Percentiles rank a stretch among this genome's conserved stretches.
These are phyloP conservation scores for Agaricales sp. DNA, from an alignment of 1,284 basidiomycete species.

Conservation along the genomic window DNA sequence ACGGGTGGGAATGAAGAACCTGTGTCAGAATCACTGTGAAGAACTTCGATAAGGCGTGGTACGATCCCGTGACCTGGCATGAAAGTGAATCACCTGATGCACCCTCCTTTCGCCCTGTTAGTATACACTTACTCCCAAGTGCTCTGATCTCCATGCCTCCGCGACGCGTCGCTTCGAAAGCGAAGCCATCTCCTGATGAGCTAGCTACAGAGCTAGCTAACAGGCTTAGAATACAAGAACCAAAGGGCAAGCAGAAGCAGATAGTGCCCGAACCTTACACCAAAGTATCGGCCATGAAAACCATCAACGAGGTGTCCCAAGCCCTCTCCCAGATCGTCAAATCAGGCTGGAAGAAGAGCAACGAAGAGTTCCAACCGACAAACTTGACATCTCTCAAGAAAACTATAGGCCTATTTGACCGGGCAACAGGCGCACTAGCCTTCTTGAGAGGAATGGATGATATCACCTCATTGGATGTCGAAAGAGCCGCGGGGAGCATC, in stretches of 20 bases:
- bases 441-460: constrained; percentile 34
- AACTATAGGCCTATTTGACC: constrained; percentile 20
- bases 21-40: too few species aligned
- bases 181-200: background rate
- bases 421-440: constrained; percentile 30
- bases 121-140: too few species aligned
- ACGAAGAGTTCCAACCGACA: constrained; percentile 13
- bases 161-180: background rate
- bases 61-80: too few species aligned
- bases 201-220: background rate
- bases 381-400: constrained; percentile 18
- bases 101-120: too few species aligned
- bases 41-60: too few species aligned
- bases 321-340: constrained; percentile 38
- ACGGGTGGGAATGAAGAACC: too few species aligned
- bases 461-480: constrained; percentile 46
- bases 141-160: background rate
- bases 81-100: too few species aligned
- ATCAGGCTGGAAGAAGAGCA: constrained; percentile 41
- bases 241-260: background rate
- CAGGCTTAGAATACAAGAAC: background rate
- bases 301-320: constrained; percentile 52
- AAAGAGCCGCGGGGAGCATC: constrained; percentile 58
- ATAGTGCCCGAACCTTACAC: background rate
- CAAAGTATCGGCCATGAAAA: constrained; percentile 37